phyloP scores from a whole-genome alignment of 129 eudicot species.

The Silybum marianum region DNA sequence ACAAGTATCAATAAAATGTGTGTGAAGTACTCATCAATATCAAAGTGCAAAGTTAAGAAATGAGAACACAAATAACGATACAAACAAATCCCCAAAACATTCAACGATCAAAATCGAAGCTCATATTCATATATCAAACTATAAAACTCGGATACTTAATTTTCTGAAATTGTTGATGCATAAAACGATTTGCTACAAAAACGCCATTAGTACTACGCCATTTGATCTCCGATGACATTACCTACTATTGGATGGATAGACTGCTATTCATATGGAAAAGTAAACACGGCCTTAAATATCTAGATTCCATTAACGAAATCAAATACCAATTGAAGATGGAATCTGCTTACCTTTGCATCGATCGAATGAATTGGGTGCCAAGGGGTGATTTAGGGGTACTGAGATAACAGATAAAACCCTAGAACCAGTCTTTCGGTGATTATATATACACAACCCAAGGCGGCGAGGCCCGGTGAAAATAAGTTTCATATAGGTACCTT shows the following conservation, averaged over 20 bases:
- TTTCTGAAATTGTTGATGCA: background rate
- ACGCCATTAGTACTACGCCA: background rate
- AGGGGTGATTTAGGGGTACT: background rate
- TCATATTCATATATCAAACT: background rate
- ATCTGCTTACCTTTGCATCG: background rate
- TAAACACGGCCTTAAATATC: background rate
- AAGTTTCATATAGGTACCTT: constrained; percentile 5
- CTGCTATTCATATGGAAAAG: background rate
- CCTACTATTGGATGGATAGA: background rate
- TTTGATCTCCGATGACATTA: background rate
- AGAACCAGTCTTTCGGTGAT: background rate
- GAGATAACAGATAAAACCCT: constrained; percentile 15
- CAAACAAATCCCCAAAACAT: background rate
- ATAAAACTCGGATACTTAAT: background rate
- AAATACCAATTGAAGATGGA: background rate
- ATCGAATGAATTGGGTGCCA: background rate
- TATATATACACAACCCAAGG: background rate
- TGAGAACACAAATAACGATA: background rate
- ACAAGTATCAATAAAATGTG: background rate
- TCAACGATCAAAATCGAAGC: background rate
- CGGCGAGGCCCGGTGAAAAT: background rate
- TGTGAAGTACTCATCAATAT: background rate
- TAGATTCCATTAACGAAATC: background rate
- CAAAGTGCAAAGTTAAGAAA: background rate
- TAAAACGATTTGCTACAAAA: background rate